Conservation (phyloP, 116 monocot genomes). For the Posidonia oceanica region DNA sequence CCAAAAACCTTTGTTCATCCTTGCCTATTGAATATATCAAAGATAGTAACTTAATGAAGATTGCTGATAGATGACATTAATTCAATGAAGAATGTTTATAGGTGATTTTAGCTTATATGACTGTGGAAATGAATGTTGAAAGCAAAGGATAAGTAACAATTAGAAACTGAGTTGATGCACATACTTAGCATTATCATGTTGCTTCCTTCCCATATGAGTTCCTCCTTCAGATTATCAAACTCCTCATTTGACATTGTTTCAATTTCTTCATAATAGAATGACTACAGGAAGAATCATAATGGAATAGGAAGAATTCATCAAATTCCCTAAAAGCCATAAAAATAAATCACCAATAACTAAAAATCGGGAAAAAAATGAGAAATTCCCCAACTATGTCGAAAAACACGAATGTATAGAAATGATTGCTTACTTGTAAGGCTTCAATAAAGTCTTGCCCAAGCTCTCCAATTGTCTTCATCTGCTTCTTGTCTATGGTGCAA, state of each 20-base stretch:
- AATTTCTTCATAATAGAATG: conserved; percentile 71
- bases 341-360: neutral
- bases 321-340: neutral
- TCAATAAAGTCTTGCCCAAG: too few species aligned
- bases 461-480: too few species aligned
- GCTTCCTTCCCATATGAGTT: too few species aligned
- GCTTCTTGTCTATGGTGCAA: conserved; percentile 77
- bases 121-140: conserved; percentile 8
- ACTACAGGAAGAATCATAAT: conserved; percentile 18
- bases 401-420: too few species aligned
- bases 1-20: conserved; percentile 83
- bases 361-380: neutral
- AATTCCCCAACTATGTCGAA: neutral
- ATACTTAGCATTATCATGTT: conserved; percentile 96
- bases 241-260: conserved; percentile 96
- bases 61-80: too few species aligned
- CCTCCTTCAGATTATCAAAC: too few species aligned
- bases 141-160: neutral
- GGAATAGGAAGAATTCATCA: too few species aligned
- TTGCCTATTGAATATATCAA: conserved; percentile 21
- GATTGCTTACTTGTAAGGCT: too few species aligned
- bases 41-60: too few species aligned
- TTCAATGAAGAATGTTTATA: too few species aligned
- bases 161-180: conserved; percentile 1
- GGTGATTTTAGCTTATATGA: too few species aligned